phyloP scores from a whole-genome alignment of 2,329 filamentous ascomycete genomes.

The Sordariomycetes sp. region DNA sequence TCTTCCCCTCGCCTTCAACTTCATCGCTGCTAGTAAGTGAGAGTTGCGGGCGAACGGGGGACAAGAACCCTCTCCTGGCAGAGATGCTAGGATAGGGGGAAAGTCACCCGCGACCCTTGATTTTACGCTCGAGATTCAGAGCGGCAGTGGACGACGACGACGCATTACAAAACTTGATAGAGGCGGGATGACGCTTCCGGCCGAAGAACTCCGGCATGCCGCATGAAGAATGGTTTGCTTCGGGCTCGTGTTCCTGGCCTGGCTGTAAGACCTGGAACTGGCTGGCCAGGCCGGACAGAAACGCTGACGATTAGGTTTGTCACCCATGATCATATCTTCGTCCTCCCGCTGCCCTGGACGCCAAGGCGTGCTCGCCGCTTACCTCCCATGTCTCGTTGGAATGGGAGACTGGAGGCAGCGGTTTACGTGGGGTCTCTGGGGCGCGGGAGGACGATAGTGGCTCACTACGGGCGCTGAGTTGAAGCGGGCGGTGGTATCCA shows the following conservation, averaged over 20 bases:
- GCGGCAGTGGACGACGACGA: not conserved
- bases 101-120: not conserved
- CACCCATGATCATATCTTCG: slow-evolving; percentile 2
- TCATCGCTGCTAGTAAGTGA: slow-evolving; percentile 86
- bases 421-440: not conserved
- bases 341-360: not conserved
- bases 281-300: not conserved
- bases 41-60: slow-evolving; percentile 11
- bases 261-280: not conserved
- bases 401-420: not conserved
- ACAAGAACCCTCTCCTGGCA: not conserved
- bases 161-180: not conserved
- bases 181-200: not conserved
- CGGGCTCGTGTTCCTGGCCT: not conserved
- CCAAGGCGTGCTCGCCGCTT: not conserved
- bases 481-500: slow-evolving; percentile 39
- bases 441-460: slow-evolving; percentile 33
- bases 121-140: not conserved
- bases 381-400: not conserved
- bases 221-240: not conserved
- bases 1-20: slow-evolving; percentile 73
- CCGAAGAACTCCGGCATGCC: not conserved
- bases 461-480: slow-evolving; percentile 82
- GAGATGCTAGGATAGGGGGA: not conserved
- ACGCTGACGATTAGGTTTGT: slow-evolving; percentile 5